Evolutionary conservation across 1,139 yeast genomes (phyloP), one percentile per base, ranked within the genome.

Genomic region (Suhomyces bribrorum): DNA sequence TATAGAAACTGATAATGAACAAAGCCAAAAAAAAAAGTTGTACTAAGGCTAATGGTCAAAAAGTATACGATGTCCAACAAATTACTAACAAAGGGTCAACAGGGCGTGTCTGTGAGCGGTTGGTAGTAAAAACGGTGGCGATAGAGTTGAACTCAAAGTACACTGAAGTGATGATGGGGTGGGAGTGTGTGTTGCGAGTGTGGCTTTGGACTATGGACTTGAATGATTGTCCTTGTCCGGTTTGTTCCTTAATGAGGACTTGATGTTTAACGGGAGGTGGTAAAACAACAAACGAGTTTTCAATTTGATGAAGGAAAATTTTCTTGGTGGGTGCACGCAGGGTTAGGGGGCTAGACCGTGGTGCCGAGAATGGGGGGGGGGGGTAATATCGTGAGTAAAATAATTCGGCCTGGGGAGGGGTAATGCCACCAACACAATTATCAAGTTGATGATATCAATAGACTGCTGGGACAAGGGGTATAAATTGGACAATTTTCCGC

Each of bases 201-300:
- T 12, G 15, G 6, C 11, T 20, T 26, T 11, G 41, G 31, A 29
- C 26, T 29, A 15, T 26, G 38, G 34, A 30, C 32, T 34, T 9
- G 26, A 26, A 14, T 15, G 12, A 12, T 13, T n/a, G 38, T 32
- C 38, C 38, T 26, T 29, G 36, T 16, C 42, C 38, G 31, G 17
- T 14, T 23, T 27, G n/a, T 27, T 31, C 31, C 35, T 32, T 23
- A 25, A 26, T 29, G 36, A 35, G 36, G 38, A 35, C 42, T 32
- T 31, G 29, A 20, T 31, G 32, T 28, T 26, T 20, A 31, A 29
- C 38, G 38, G 32, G 26, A 36, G 38, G 36, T 34, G 25, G 38
- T 39, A 36, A 36, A 37, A 40, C 44, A 40, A 40, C 44, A 40
- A 40, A 37, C 31, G 44, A 33, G 44, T 40, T 40, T 31, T 33